Base-by-base conservation (phyloP, 164 flowering plant species). In the Sextonia rubra region DNA sequence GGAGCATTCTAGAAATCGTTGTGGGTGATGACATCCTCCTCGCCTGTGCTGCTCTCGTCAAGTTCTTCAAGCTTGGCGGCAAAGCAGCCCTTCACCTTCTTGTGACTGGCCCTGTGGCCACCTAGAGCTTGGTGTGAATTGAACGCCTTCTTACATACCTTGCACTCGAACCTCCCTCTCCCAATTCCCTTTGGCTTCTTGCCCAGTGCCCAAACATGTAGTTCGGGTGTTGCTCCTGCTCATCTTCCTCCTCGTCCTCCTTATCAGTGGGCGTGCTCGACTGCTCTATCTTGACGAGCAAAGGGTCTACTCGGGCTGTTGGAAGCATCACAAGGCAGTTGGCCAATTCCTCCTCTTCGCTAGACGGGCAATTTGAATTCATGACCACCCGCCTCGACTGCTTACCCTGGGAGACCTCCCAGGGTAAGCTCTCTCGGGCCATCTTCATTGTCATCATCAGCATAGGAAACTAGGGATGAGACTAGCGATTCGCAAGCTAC, bases 81-180 rank as follows among this genome's bases (percentile, higher is more conserved):
- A 58, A 86, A 95, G 68, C 99, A 95, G 0, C 99, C 98, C 64
- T 94, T 95, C 0, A 95, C 98, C 77, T 95, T 93, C 82, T 95
- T 95, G 83, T 95, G 99, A 75, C 97, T 95, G 0, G 99, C 98
- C 64, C 98, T 83, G 62, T 95, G 99, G 1, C 98, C 98, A 0
- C 98, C 99, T 55, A 95, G 77, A 8, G 99, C 97, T 75, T 94
- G 99, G 79, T 92, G 97, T 2, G 98, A 94, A 77, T 78, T 91
- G 85, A 93, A 95, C 23, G 86, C 90, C 76, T 90, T 95, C 79
- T 87, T 88, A 78, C 98, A 92, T 4, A 94, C 93, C 73, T 90
- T 91, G 79, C 98, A 95, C 65, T 96, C 98, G 66, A 93, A 93
- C 80, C 91, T 3, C 2, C 97, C 96, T 69, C 79, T 84, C 0